Evolutionary conservation across 345 rosid genomes (phyloP), one percentile per base, ranked within the genome.

Genomic region (Brassica juncea): DNA sequence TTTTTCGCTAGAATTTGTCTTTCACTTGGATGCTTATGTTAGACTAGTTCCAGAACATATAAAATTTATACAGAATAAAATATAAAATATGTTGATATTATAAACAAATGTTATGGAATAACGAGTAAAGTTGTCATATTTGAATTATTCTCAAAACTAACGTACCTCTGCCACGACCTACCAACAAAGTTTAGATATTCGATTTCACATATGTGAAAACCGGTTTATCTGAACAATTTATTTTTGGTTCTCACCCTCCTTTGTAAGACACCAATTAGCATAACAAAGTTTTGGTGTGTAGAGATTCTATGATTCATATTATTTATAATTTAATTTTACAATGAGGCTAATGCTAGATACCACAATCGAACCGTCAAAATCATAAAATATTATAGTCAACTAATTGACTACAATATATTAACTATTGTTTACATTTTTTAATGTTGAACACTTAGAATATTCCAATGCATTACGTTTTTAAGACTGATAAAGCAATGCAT

Each of bases 21-120:
- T 72, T 79, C n/a, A 66, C 42, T 44, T 57, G 55, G 68, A 73
- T 32, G 54, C 11, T 47, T 47, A 47, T 47, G 66, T 54, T 4
- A 64, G 76, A 77, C 76, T 70, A 49, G 64, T 77, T 77, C 71
- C 39, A 68, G 14, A 11, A 70, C 6, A 54, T 54, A 28, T 55
- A 62, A 19, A 21, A 23, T 5, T 31, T 21, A 4, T 10, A 32
- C 15, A 61, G 4, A 14, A 19, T 57, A 57, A 19, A 23, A 34
- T 14, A 77, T 47, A 68, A 11, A 30, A 7, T 23, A 31, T 5
- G 27, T 27, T 15, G 14, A 14, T n/a, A 65, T 62, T 4, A 21
- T 23, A 54, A 64, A 70, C 39, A 63, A 77, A 47, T 28, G 25
- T 42, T 30, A 31, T 39, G 61, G 21, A 57, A 60, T 5, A 25